These are phyloP conservation scores for Proliferodiscus dingleyae DNA, from an alignment of 2,329 filamentous ascomycete genomes.

Conservation along the genomic window DNA sequence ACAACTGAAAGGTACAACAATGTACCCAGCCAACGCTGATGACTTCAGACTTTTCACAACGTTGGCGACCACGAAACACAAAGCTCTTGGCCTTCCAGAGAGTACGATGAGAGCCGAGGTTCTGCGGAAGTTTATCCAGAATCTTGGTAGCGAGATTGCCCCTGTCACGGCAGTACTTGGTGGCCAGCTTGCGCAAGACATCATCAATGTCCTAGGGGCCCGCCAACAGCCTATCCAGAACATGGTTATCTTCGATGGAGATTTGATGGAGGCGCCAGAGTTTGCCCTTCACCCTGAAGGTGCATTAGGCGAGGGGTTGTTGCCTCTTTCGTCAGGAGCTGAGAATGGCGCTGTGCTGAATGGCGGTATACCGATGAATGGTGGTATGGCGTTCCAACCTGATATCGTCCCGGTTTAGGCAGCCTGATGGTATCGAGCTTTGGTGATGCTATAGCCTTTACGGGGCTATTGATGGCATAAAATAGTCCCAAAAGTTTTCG, in stretches of 20 bases:
- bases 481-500: not conserved
- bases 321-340: constrained; percentile 31
- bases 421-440: too few species aligned
- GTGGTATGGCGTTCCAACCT: constrained; percentile 18
- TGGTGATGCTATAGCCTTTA: too few species aligned
- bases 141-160: constrained; percentile 76
- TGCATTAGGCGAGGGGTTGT: constrained; percentile 44
- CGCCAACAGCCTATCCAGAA: constrained; percentile 96
- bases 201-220: constrained; percentile 90
- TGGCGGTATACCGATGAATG: constrained; percentile 12
- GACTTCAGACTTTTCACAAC: constrained; percentile 75
- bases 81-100: constrained; percentile 63
- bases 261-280: constrained; percentile 69
- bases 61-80: constrained; percentile 72
- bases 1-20: constrained; percentile 47
- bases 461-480: too few species aligned
- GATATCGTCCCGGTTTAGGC: constrained; percentile 6
- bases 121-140: constrained; percentile 79
- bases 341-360: constrained; percentile 19
- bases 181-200: constrained; percentile 87
- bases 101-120: constrained; percentile 67
- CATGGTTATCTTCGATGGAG: constrained; percentile 85
- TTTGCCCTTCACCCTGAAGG: constrained; percentile 76
- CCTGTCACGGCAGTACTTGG: constrained; percentile 87
- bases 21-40: constrained; percentile 50